A percentile compares a stretch with the other conserved stretches of the same genome.
Conservation (phyloP, 176 grass and related monocot species). For the Ensete glaucum region DNA sequence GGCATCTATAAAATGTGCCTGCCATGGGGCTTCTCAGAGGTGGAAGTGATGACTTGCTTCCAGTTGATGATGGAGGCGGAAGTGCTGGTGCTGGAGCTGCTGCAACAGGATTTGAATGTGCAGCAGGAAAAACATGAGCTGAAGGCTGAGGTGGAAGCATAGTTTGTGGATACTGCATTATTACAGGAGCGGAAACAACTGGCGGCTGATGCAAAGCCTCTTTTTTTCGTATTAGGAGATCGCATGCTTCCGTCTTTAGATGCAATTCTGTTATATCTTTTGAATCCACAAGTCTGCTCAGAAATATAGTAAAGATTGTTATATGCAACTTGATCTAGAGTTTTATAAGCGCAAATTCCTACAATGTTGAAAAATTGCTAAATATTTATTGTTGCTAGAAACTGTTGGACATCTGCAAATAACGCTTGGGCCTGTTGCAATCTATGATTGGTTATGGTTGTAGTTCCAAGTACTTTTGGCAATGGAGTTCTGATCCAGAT, state of each 20-base stretch:
- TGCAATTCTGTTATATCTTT: constrained; percentile 36
- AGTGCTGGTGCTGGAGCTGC: constrained; percentile 10
- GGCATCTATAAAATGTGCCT: constrained; percentile 38
- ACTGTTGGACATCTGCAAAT: background rate
- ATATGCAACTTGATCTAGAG: background rate
- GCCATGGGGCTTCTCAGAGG: constrained; percentile 40
- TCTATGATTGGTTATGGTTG: background rate
- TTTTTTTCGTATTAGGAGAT: constrained; percentile 39
- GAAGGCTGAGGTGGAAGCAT: constrained; percentile 18
- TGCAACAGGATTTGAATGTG: constrained; percentile 8
- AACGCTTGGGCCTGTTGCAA: background rate
- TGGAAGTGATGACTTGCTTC: constrained; percentile 23
- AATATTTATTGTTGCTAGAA: background rate
- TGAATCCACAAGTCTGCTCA: constrained; percentile 39
- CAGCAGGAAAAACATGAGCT: background rate
- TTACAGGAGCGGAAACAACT: constrained; percentile 15
- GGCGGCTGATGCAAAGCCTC: constrained; percentile 26
- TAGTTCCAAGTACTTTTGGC: background rate
- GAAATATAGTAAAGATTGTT: background rate
- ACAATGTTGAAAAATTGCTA: too few relatives aligned
- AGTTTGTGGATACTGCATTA: constrained; percentile 21
- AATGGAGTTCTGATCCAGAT: background rate
- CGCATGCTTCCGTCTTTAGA: constrained; percentile 30
- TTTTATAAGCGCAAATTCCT: background rate
- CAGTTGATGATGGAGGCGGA: constrained; percentile 21